These are phyloP conservation scores for Yarrowia yakushimensis DNA, from an alignment of 805 yeast genomes.

Conservation along the genomic window DNA sequence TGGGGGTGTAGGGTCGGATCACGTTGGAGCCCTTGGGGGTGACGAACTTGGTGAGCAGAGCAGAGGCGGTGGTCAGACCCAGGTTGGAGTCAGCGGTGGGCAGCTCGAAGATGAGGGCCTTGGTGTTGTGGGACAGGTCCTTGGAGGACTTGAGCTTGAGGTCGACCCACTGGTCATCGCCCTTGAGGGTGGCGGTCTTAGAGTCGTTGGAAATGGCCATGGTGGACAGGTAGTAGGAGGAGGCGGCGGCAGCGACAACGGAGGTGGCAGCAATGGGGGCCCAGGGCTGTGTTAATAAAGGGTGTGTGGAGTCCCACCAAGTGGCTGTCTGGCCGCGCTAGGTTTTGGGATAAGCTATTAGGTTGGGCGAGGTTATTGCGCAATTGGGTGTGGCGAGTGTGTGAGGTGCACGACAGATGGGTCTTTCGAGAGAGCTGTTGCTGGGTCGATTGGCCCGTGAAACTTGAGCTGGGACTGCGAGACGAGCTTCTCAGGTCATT, in stretches of 20 bases:
- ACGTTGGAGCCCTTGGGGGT: slow-evolving; percentile 83
- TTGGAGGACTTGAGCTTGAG: slow-evolving; percentile 31
- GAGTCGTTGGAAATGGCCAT: slow-evolving; percentile 30
- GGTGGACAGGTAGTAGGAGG: slow-evolving; percentile 38
- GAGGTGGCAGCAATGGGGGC: slow-evolving; percentile 43
- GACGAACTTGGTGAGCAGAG: slow-evolving; percentile 67
- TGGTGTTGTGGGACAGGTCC: slow-evolving; percentile 43
- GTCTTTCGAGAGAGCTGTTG: not conserved
- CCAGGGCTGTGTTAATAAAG: slow-evolving; percentile 28
- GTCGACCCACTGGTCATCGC: slow-evolving; percentile 36
- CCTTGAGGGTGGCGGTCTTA: slow-evolving; percentile 32
- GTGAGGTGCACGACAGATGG: not conserved
- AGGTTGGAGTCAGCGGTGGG: slow-evolving; percentile 62
- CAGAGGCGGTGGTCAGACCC: slow-evolving; percentile 78
- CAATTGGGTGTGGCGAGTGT: not conserved
- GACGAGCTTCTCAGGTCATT: too few species aligned
- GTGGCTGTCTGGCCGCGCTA: not conserved
- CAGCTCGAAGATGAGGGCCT: slow-evolving; percentile 65
- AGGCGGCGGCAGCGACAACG: slow-evolving; percentile 47
- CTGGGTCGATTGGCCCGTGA: not conserved
- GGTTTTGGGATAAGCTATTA: slow-evolving; percentile 6
- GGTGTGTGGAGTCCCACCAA: not conserved
- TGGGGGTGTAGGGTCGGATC: slow-evolving; percentile 80
- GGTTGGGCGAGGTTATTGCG: slow-evolving; percentile 18
- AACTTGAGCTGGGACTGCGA: too few species aligned